These are phyloP conservation scores for Starmera dryadoides DNA, from an alignment of 805 yeast species.

Conservation along the genomic window DNA sequence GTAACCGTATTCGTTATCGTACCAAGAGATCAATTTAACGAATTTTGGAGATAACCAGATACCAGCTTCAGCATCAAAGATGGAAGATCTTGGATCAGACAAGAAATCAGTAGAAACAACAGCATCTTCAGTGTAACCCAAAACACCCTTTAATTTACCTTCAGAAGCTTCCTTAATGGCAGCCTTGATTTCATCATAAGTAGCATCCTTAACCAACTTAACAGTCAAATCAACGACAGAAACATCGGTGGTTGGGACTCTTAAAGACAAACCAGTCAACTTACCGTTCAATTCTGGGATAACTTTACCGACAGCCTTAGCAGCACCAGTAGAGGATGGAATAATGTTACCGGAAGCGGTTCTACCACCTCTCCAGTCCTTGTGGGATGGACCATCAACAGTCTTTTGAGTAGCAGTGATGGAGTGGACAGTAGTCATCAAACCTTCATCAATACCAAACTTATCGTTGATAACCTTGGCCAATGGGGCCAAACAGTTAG, in stretches of 20 bases:
- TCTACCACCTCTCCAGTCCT: conserved; percentile 99
- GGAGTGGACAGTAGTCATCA: conserved; percentile 95
- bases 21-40: conserved; percentile 61
- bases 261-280: conserved; percentile 89
- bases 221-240: conserved; percentile 91
- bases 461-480: conserved; percentile 83
- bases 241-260: conserved; percentile 92
- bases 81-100: conserved; percentile 48
- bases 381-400: conserved; percentile 94
- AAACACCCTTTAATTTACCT: conserved; percentile 70
- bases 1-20: conserved; percentile 67
- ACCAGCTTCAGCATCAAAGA: conserved; percentile 61
- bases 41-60: conserved; percentile 58
- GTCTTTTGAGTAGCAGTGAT: conserved; percentile 95
- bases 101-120: conserved; percentile 62
- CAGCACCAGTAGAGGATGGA: conserved; percentile 96
- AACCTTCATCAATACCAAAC: conserved; percentile 85
- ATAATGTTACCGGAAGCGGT: conserved; percentile 93
- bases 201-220: conserved; percentile 66
- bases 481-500: conserved; percentile 92
- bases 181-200: conserved; percentile 78
- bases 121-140: conserved; percentile 68
- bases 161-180: conserved; percentile 72
- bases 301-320: conserved; percentile 95
- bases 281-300: conserved; percentile 87